Base-by-base conservation (phyloP, 805 yeast species). In the Barnettozyma californica region DNA sequence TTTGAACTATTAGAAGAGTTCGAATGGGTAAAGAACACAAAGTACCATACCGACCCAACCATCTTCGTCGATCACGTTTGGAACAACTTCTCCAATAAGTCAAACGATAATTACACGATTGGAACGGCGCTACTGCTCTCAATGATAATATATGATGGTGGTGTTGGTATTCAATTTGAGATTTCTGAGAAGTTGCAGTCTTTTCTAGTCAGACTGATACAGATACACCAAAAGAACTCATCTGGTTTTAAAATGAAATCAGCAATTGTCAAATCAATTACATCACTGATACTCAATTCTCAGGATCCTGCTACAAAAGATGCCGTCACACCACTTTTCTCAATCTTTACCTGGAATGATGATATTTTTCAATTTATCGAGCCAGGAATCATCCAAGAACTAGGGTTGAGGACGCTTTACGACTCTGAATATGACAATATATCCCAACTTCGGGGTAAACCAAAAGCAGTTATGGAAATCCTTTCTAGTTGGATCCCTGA, bases 281-380 rank as follows among this genome's bases (percentile, higher is more conserved):
- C 18, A 2, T n/a, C 54, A 0, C 38, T 57, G 10, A 20, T 45
- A 1, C 3, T 35, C 11, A 47, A 52, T 10, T 4, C 47, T 3
- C 9, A 27, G 1, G 44, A 41, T 10, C 26, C 19, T 0, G 31
- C 16, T 1, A 48, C 58, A 8, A 49, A 43, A 23, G 37, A 18
- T 3, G 45, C 33, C 1, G 5, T 56, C 9, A 42, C 51, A 3
- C 58, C 59, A 5, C 27, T 59, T 20, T 56, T 52, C n/a, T 57
- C 63, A 5, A 49, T 56, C 3, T 25, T 48, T 4, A 27, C 48
- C 0, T 58, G 60, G 61, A 41, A 38, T 21, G 46, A 43, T 9
- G 14, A 34, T 11, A 23, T 23, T 5, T 6, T 49, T 4, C 16
- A 29, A 0, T n/a, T 7, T 16, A 18, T 53, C 1, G 51, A 51